These are phyloP conservation scores for Arthromyces matolae DNA, from an alignment of 768 basidiomycete genomes.

Conservation along the genomic window DNA sequence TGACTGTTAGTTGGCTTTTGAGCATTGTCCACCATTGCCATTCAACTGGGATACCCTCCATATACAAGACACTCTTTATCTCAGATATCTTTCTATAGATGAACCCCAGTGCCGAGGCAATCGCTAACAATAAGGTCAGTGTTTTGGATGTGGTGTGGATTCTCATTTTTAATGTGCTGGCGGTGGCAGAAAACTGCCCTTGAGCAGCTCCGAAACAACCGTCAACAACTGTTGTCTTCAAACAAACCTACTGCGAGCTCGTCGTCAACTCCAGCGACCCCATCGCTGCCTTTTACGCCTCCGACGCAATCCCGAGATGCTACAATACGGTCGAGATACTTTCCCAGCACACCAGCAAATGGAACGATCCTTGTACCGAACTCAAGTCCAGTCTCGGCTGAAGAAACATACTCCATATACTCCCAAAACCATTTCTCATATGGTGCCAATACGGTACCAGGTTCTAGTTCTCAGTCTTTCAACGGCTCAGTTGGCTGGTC, in stretches of 20 bases:
- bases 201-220: constrained; percentile 45
- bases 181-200: constrained; percentile 38
- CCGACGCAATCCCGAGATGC: constrained; percentile 77
- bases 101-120: constrained; percentile 45
- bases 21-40: constrained; percentile 8
- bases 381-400: constrained; percentile 59
- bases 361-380: constrained; percentile 70
- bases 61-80: constrained; percentile 11
- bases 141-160: constrained; percentile 4
- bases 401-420: constrained; percentile 36
- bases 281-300: constrained; percentile 24
- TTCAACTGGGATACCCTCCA: constrained; percentile 9
- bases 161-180: constrained; percentile 16
- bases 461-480: constrained; percentile 34
- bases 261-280: constrained; percentile 20
- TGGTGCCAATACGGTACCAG: constrained; percentile 40
- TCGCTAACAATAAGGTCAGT: constrained; percentile 51
- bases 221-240: constrained; percentile 31
- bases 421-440: constrained; percentile 34
- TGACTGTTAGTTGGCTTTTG: constrained; percentile 20
- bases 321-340: constrained; percentile 63
- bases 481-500: constrained; percentile 39
- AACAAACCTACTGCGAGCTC: constrained; percentile 25
- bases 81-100: constrained; percentile 30
- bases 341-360: constrained; percentile 41